Evolutionary conservation across 768 basidiomycete species (phyloP).

Genomic region (Podaxis mareebaensis): DNA sequence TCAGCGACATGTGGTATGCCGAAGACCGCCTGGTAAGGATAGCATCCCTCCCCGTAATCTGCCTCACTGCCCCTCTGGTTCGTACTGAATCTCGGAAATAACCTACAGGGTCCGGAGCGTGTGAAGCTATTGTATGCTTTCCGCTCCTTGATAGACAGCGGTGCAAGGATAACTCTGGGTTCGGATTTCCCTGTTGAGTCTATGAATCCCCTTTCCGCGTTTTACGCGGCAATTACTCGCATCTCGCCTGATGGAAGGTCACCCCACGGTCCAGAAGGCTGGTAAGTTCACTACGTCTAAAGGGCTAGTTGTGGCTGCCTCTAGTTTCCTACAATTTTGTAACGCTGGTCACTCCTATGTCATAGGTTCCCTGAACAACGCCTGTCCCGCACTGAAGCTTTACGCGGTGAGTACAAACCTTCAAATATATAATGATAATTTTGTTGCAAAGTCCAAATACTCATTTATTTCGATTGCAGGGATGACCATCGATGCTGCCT

Average conservation of each 20-base stretch:
- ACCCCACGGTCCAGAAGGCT: slow-evolving; percentile 82
- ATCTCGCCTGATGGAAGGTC: slow-evolving; percentile 68
- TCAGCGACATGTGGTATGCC: slow-evolving; percentile 90
- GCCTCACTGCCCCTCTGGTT: background rate
- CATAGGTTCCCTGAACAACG: slow-evolving; percentile 81
- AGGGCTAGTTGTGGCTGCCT: too few relatives aligned
- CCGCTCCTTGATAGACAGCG: slow-evolving; percentile 64
- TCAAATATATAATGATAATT: too few relatives aligned
- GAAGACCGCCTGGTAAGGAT: slow-evolving; percentile 71
- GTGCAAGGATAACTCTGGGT: slow-evolving; percentile 73
- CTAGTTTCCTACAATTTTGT: too few relatives aligned
- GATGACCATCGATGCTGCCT: slow-evolving; percentile 87
- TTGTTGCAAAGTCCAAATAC: background rate
- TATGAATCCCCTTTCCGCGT: slow-evolving; percentile 80
- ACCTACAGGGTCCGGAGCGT: slow-evolving; percentile 70
- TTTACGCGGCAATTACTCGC: slow-evolving; percentile 87
- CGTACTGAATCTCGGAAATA: slow-evolving; percentile 12
- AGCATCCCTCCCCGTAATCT: background rate
- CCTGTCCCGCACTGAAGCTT: slow-evolving; percentile 72
- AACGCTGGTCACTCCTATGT: background rate
- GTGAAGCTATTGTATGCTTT: slow-evolving; percentile 89
- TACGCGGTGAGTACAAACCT: slow-evolving; percentile 50
- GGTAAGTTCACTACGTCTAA: slow-evolving; percentile 45
- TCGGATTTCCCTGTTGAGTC: slow-evolving; percentile 91
- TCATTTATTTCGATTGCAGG: slow-evolving; percentile 39